phyloP scores from a whole-genome alignment of 2,329 filamentous ascomycete genomes.

The Colletotrichum cuscutae region DNA sequence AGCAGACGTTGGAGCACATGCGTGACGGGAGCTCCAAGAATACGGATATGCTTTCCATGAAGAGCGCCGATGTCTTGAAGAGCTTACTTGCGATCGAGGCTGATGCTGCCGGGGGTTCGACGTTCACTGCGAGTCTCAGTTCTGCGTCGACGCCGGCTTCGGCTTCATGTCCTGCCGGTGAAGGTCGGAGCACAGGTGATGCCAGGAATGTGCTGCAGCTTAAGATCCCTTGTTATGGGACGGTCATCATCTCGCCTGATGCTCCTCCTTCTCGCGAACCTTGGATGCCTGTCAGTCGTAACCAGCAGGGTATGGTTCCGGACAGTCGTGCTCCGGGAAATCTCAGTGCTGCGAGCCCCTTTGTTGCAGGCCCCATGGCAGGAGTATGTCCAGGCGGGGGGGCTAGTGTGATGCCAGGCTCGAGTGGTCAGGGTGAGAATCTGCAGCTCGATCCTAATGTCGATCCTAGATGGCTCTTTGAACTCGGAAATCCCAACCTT shows the following conservation, averaged over 20 bases:
- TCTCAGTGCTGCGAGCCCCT: background rate
- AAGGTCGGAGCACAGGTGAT: background rate
- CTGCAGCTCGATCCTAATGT: background rate
- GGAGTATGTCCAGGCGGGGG: too few relatives aligned
- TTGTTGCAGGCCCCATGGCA: background rate
- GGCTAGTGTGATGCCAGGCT: background rate
- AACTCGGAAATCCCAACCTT: background rate
- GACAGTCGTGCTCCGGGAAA: background rate
- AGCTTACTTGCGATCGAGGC: slow-evolving; percentile 47
- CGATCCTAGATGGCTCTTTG: background rate
- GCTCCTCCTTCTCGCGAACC: slow-evolving; percentile 38
- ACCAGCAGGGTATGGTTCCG: background rate
- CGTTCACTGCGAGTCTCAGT: slow-evolving; percentile 14
- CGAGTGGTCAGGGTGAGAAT: too few relatives aligned
- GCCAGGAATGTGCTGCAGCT: slow-evolving; percentile 16
- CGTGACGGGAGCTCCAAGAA: slow-evolving; percentile 40
- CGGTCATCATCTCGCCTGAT: slow-evolving; percentile 43
- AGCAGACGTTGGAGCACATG: slow-evolving; percentile 49
- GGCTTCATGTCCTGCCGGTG: background rate
- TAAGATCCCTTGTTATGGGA: slow-evolving; percentile 43
- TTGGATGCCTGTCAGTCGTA: slow-evolving; percentile 31
- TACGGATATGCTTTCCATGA: slow-evolving; percentile 43
- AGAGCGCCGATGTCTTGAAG: slow-evolving; percentile 44
- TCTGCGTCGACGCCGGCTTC: background rate
- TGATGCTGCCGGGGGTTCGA: slow-evolving; percentile 38